phyloP scores from a whole-genome alignment of 1,139 yeast genomes.

The Hansenula lynferdii region DNA sequence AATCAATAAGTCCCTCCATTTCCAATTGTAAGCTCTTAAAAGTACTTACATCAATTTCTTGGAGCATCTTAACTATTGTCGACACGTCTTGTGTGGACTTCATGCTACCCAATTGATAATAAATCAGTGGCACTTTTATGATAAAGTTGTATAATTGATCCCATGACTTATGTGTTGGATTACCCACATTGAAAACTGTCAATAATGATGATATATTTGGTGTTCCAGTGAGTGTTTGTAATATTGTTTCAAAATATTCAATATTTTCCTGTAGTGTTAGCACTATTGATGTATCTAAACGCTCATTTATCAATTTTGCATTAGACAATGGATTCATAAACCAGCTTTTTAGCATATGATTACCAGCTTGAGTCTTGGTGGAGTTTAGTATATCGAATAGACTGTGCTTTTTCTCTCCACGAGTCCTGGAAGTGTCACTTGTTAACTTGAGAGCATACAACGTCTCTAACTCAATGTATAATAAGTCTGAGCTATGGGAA shows the following conservation, averaged over 20 bases:
- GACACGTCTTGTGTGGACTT: no score
- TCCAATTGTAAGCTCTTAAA: no score
- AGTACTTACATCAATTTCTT: no score
- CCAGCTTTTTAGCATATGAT: not conserved
- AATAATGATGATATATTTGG: conserved; percentile 23
- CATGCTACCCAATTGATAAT: no score
- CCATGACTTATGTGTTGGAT: conserved; percentile 25
- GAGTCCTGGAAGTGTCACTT: not conserved
- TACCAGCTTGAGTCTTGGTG: not conserved
- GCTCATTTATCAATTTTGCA: conserved; percentile 18
- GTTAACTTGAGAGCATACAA: not conserved
- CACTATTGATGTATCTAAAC: conserved; percentile 25
- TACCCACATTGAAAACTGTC: conserved; percentile 23
- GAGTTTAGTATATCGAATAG: not conserved
- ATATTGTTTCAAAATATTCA: conserved; percentile 12
- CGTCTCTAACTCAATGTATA: not conserved
- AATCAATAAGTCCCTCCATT: no score
- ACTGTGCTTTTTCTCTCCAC: not conserved
- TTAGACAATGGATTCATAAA: conserved; percentile 26
- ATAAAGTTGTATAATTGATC: no score
- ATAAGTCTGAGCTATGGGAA: not conserved
- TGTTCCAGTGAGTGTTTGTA: no score
- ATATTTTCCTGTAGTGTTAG: conserved; percentile 19
- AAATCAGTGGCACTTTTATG: no score
- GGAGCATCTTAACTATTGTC: no score